These are phyloP conservation scores for Xylariaceae sp. DNA, from an alignment of 2,329 filamentous ascomycete genomes.

Conservation along the genomic window DNA sequence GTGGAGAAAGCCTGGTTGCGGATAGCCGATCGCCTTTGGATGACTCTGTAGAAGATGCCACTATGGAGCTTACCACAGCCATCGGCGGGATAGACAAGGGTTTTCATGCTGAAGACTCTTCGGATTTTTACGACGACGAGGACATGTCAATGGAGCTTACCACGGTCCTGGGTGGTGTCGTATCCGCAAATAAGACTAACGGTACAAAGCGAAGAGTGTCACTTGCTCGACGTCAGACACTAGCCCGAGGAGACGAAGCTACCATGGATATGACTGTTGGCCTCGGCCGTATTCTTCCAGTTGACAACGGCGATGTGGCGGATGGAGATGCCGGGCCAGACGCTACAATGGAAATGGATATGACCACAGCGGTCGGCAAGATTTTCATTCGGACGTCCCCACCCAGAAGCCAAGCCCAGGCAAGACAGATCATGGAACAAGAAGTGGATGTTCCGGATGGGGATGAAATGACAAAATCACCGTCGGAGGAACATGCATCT, in stretches of 20 bases:
- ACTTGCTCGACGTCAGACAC: slow-evolving; percentile 23
- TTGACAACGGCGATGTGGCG: slow-evolving; percentile 31
- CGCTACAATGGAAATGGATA: slow-evolving; percentile 59
- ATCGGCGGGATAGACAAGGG: slow-evolving; percentile 61
- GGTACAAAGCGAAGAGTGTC: slow-evolving; percentile 26
- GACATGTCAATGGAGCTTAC: slow-evolving; percentile 80
- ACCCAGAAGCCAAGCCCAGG: slow-evolving; percentile 39
- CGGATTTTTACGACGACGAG: slow-evolving; percentile 47
- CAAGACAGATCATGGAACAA: slow-evolving; percentile 54
- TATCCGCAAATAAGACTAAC: slow-evolving; percentile 31
- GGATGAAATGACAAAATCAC: slow-evolving; percentile 36
- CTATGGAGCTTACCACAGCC: slow-evolving; percentile 81
- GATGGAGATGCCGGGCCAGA: slow-evolving; percentile 32
- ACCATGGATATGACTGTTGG: slow-evolving; percentile 62
- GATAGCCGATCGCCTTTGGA: slow-evolving; percentile 31
- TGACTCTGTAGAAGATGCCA: slow-evolving; percentile 53
- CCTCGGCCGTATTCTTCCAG: slow-evolving; percentile 48
- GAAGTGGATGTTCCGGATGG: slow-evolving; percentile 48
- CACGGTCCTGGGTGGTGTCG: slow-evolving; percentile 54
- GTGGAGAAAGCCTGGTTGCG: slow-evolving; percentile 18
- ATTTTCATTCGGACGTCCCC: slow-evolving; percentile 46
- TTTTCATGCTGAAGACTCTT: slow-evolving; percentile 27
- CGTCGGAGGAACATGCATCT: slow-evolving; percentile 31
- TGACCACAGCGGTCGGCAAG: slow-evolving; percentile 58
- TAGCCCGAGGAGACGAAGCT: slow-evolving; percentile 41